Percentiles rank a stretch among this genome's conserved stretches.
These are phyloP conservation scores for Nelumbo lutea DNA, from an alignment of 164 flowering plant genomes.

Conservation along the genomic window DNA sequence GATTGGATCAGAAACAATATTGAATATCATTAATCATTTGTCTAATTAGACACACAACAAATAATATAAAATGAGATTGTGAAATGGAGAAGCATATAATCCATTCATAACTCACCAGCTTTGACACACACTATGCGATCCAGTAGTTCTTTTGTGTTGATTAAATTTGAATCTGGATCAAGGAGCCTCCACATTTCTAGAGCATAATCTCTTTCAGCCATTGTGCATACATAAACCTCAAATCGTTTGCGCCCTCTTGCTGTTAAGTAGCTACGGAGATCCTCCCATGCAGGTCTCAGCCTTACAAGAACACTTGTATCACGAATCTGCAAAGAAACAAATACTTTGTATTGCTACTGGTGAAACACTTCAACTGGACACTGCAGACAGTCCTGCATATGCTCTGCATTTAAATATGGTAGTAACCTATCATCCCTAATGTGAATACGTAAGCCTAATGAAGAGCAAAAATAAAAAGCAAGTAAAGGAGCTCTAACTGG, in stretches of 20 bases:
- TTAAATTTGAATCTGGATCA: constrained; percentile 91
- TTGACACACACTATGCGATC: constrained; percentile 95
- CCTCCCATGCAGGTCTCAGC: constrained; percentile 99
- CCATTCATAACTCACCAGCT: constrained; percentile 52
- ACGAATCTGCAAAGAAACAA: constrained; percentile 57
- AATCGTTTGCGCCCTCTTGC: constrained; percentile 99
- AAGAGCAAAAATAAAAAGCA: background rate
- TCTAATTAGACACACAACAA: background rate
- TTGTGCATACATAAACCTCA: constrained; percentile 99
- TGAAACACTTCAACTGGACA: background rate
- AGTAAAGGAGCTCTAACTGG: background rate
- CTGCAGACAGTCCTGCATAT: background rate
- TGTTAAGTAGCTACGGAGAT: constrained; percentile 86
- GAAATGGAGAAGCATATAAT: constrained; percentile 3
- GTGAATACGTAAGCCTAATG: background rate
- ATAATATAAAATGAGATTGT: background rate
- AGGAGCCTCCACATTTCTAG: constrained; percentile 99
- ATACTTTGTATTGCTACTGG: constrained; percentile 2
- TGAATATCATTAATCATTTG: background rate
- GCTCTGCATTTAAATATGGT: background rate
- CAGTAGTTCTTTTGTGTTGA: constrained; percentile 62
- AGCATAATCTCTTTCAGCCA: constrained; percentile 99
- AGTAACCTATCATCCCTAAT: background rate
- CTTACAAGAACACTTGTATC: constrained; percentile 99
- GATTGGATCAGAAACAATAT: background rate